A percentile compares a stretch with the other conserved stretches of the same genome.
These are phyloP conservation scores for Pseudovirgaria hyperparasitica DNA, from an alignment of 2,329 filamentous ascomycete genomes.

Conservation along the genomic window DNA sequence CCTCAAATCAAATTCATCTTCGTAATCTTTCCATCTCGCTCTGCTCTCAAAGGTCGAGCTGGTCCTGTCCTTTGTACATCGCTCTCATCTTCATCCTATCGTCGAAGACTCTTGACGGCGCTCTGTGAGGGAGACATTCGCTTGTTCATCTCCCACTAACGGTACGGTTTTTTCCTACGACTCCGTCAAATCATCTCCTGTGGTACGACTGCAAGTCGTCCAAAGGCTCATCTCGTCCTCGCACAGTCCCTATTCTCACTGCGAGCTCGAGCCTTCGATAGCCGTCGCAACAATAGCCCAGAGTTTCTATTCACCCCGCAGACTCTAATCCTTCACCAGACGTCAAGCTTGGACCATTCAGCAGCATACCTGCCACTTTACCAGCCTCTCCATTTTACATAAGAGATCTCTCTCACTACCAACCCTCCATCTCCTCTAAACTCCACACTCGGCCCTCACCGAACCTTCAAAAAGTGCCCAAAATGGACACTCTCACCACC, in stretches of 20 bases:
- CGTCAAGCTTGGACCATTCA: too few species aligned
- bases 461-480: conserved; percentile 24
- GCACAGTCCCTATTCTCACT: too few species aligned
- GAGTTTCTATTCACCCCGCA: conserved; percentile 2
- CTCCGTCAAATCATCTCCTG: conserved; percentile 3
- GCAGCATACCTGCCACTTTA: conserved; percentile 1
- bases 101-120: conserved; percentile 25
- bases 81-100: conserved; percentile 1
- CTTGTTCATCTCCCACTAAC: conserved; percentile 86
- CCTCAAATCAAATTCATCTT: too few species aligned
- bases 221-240: conserved; percentile 17
- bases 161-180: conserved; percentile 30
- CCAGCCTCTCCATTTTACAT: conserved; percentile 9
- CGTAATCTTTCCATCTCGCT: too few species aligned
- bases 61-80: too few species aligned
- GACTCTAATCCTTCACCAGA: too few species aligned
- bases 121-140: conserved; percentile 86
- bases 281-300: conserved; percentile 8
- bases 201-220: conserved; percentile 6
- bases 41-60: too few species aligned
- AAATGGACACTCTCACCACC: conserved; percentile 82
- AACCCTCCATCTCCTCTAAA: conserved; percentile 11
- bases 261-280: conserved; percentile 19
- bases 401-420: not conserved
- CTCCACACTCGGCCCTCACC: conserved; percentile 11